Conservation (phyloP, 179 eudicot species). For the Sideroxylon spinosum region DNA sequence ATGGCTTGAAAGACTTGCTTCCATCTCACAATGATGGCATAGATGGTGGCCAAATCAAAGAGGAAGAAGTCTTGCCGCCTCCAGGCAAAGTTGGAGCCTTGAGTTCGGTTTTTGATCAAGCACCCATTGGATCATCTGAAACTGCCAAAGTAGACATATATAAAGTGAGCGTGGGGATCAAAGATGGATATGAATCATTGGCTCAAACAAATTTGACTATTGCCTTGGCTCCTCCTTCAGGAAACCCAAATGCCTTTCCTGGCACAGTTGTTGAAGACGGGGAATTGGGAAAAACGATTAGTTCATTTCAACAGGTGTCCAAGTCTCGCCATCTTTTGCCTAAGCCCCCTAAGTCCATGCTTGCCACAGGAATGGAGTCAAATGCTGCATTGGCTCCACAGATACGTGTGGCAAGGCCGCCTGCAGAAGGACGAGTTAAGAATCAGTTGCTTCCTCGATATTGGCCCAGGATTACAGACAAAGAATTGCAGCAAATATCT, state of each 20-base stretch:
- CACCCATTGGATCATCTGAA: conserved; percentile 40
- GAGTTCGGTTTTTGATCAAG: conserved; percentile 35
- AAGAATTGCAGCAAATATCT: conserved; percentile 92
- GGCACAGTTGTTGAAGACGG: conserved; percentile 41
- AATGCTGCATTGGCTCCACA: conserved; percentile 42
- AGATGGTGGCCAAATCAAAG: conserved; percentile 38
- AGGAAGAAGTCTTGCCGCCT: conserved; percentile 37
- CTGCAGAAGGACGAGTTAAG: conserved; percentile 84
- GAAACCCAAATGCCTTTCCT: conserved; percentile 34
- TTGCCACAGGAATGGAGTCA: conserved; percentile 47
- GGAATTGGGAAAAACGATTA: conserved; percentile 40
- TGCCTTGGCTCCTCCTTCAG: conserved; percentile 54
- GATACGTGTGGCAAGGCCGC: conserved; percentile 83
- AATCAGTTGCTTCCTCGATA: conserved; percentile 96
- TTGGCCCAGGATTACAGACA: conserved; percentile 98
- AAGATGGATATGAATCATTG: conserved; percentile 40
- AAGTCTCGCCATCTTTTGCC: conserved; percentile 57
- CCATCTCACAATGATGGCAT: conserved; percentile 27
- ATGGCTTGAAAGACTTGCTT: conserved; percentile 30
- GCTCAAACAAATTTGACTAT: conserved; percentile 68
- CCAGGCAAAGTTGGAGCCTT: conserved; percentile 43
- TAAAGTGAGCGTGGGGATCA: conserved; percentile 30
- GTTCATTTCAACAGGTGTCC: conserved; percentile 51
- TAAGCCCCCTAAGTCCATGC: conserved; percentile 47
- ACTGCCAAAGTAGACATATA: conserved; percentile 28